Evolutionary conservation across 371 early-diverging fungal genomes (phyloP).

Genomic region (Apophysomyces trapeziformis): DNA sequence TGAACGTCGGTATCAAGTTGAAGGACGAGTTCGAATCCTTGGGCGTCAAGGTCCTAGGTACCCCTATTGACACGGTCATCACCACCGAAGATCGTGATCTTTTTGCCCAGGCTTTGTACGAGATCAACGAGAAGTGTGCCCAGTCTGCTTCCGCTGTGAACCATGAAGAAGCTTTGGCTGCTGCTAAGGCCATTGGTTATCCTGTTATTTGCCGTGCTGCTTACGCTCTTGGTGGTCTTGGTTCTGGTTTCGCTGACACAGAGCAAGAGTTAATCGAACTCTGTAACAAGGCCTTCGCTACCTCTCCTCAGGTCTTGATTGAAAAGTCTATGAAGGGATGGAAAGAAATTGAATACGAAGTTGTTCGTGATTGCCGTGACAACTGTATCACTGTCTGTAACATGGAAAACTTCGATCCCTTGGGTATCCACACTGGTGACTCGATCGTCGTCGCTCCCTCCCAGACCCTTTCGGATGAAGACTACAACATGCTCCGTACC

Average conservation of each 20-base stretch:
- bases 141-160: slow-evolving; percentile 76
- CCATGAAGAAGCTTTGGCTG: slow-evolving; percentile 82
- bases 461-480: slow-evolving; percentile 93
- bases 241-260: slow-evolving; percentile 92
- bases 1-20: slow-evolving; percentile 91
- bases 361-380: slow-evolving; percentile 89
- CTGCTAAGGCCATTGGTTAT: slow-evolving; percentile 87
- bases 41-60: slow-evolving; percentile 94
- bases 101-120: slow-evolving; percentile 84
- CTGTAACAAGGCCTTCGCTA: slow-evolving; percentile 83
- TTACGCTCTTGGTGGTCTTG: slow-evolving; percentile 93
- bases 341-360: slow-evolving; percentile 98
- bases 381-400: slow-evolving; percentile 98
- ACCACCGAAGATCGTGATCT: slow-evolving; percentile 94
- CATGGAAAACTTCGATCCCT: slow-evolving; percentile 98
- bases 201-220: slow-evolving; percentile 95
- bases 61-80: slow-evolving; percentile 88
- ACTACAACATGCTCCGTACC: slow-evolving; percentile 95
- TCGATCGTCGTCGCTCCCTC: slow-evolving; percentile 97
- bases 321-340: slow-evolving; percentile 97
- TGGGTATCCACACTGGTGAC: slow-evolving; percentile 97
- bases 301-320: slow-evolving; percentile 91
- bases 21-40: slow-evolving; percentile 82
- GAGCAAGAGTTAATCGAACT: slow-evolving; percentile 78
- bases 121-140: slow-evolving; percentile 89